phyloP scores from a whole-genome alignment of 179 eudicot genomes.

The Beta macrorhiza region DNA sequence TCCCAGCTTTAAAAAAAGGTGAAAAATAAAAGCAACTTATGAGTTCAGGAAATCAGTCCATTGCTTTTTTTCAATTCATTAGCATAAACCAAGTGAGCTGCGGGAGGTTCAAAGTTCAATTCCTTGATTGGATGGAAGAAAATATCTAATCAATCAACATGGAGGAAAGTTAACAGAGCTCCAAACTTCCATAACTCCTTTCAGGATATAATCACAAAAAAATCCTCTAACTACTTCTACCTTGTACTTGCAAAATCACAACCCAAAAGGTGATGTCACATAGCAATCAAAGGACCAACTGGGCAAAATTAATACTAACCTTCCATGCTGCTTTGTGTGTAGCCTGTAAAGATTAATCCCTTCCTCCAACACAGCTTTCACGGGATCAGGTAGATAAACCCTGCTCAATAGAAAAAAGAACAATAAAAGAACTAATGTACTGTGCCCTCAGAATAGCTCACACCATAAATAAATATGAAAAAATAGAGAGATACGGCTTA shows the following conservation, averaged over 20 bases:
- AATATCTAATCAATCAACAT: not conserved
- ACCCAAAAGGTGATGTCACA: not conserved
- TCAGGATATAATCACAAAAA: not conserved
- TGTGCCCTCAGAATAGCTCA: not conserved
- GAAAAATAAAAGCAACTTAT: not conserved
- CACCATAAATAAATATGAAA: not conserved
- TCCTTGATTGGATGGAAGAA: not conserved
- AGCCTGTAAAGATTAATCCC: slow-evolving; percentile 73
- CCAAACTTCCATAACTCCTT: not conserved
- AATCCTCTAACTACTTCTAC: not conserved
- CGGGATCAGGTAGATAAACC: slow-evolving; percentile 60
- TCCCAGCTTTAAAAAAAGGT: not conserved
- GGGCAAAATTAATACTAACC: slow-evolving; percentile 35
- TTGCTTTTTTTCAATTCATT: not conserved
- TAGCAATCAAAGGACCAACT: not conserved
- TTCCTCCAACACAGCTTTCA: slow-evolving; percentile 73
- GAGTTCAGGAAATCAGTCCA: slow-evolving; percentile 3
- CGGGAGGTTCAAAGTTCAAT: not conserved
- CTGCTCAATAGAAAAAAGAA: slow-evolving; percentile 32
- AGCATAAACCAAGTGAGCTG: not conserved
- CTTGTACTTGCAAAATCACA: not conserved
- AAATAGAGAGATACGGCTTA: not conserved
- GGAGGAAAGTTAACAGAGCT: not conserved
- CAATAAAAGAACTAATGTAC: not conserved
- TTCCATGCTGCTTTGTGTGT: slow-evolving; percentile 70